Evolutionary conservation across 2,329 filamentous ascomycete genomes (phyloP), one percentile per base, ranked within the genome.

Genomic region (Ilyonectria destructans): DNA sequence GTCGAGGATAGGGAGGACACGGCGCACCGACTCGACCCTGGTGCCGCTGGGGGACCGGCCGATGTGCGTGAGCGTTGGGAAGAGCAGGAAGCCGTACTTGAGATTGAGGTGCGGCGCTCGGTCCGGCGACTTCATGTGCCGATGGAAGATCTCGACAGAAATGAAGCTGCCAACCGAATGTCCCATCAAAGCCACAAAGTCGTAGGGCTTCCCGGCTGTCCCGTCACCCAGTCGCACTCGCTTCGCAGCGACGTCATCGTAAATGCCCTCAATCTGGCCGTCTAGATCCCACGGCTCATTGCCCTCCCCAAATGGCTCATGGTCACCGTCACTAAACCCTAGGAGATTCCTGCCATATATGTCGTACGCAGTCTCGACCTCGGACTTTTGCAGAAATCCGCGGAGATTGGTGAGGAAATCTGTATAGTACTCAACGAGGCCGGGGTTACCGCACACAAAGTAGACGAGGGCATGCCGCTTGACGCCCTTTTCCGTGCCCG

Each of bases 131-230:
- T 82, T 82, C 40, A 85, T 81, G 69, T 90, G 86, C 10, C 89
- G 84, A 68, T 90, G 84, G 55, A 93, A 87, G 33, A 93, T 81
- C 77, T 95, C 92, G 70, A 94, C 87, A 3, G 87, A 82, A 21
- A 95, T 91, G 77, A 93, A 95, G 10, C 89, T 84, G 26, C 93
- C 93, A 1, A 95, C 91, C 0, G 92, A 94, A 79, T 95, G 93
- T 4, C 92, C 93, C 57, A 92, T 87, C 17, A 95, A 81, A 8
- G 94, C 84, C 19, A 94, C 87, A 57, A 84, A 84, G 75, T 90
- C 85, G 70, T 88, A 90, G 0, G 81, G 77, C 54, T 79, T 74
- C 19, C 46, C 64, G 10, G 37, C 63, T 12, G 15, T 15, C 40
- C 80, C 82, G 45, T 79, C 70, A 1, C 75, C 72, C 6, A 77